phyloP scores from a whole-genome alignment of 768 basidiomycete genomes.

The Boletus edulis region DNA sequence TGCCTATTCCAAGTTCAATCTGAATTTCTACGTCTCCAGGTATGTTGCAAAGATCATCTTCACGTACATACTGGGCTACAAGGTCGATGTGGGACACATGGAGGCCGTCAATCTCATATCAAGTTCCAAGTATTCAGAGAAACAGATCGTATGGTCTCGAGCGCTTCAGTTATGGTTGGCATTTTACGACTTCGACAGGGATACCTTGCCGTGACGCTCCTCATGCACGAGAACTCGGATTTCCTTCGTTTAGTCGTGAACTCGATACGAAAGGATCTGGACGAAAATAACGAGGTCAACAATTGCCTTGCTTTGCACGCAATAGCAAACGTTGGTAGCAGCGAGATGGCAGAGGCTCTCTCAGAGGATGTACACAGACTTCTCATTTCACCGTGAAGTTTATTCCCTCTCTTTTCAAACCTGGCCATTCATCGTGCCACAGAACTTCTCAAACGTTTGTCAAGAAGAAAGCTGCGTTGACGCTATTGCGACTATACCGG shows the following conservation, averaged over 20 bases:
- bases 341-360: conserved; percentile 97
- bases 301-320: conserved; percentile 97
- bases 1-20: conserved; percentile 10
- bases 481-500: conserved; percentile 87
- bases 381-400: conserved; percentile 85
- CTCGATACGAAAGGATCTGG: conserved; percentile 95
- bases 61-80: conserved; percentile 98
- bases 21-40: conserved; percentile 40
- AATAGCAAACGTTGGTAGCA: conserved; percentile 96
- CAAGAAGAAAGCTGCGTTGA: conserved; percentile 97
- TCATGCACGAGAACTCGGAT: conserved; percentile 99
- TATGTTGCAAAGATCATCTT: conserved; percentile 99
- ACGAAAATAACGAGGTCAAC: conserved; percentile 90
- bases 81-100: conserved; percentile 99
- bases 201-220: conserved; percentile 92
- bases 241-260: conserved; percentile 96
- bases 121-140: conserved; percentile 94
- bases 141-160: conserved; percentile 83
- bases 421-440: conserved; percentile 13
- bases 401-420: not conserved
- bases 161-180: not conserved
- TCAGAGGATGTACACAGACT: conserved; percentile 92
- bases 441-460: conserved; percentile 96
- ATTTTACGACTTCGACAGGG: conserved; percentile 52
- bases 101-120: conserved; percentile 98